These are phyloP conservation scores for Chalciporus piperatus DNA, from an alignment of 768 basidiomycete genomes.

Conservation along the genomic window DNA sequence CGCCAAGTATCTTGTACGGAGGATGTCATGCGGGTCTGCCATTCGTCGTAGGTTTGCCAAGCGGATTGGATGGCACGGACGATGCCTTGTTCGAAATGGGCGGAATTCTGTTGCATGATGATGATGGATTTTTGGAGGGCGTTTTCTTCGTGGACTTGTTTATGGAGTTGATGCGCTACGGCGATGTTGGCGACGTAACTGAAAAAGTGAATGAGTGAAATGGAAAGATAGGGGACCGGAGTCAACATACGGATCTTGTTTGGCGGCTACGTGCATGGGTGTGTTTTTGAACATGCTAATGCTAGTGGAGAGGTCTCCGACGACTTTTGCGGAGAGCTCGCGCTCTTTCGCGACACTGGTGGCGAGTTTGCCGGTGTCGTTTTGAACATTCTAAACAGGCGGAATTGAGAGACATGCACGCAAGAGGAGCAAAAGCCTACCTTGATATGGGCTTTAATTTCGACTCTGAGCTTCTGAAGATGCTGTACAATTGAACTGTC, in stretches of 20 bases:
- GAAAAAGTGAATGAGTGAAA: not conserved
- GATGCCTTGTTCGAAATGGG: conserved; percentile 95
- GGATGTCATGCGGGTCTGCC: conserved; percentile 77
- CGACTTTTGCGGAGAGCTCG: conserved; percentile 73
- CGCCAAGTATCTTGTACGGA: conserved; percentile 76
- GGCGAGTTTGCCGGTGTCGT: conserved; percentile 91
- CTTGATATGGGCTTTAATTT: conserved; percentile 98
- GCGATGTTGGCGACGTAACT: conserved; percentile 68
- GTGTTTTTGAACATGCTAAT: conserved; percentile 96
- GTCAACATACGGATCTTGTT: conserved; percentile 15
- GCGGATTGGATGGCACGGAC: conserved; percentile 94
- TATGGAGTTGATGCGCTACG: conserved; percentile 78
- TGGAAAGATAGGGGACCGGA: not conserved
- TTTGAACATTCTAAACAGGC: conserved; percentile 74
- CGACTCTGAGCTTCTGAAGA: conserved; percentile 87
- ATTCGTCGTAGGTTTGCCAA: conserved; percentile 96
- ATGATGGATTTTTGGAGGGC: conserved; percentile 95
- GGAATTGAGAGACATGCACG: not conserved
- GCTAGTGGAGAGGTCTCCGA: conserved; percentile 82
- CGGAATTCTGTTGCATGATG: conserved; percentile 97
- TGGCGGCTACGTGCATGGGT: conserved; percentile 78
- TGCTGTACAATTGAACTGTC: conserved; percentile 98
- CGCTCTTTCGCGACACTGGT: conserved; percentile 91
- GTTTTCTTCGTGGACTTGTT: conserved; percentile 97
- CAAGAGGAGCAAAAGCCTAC: conserved; percentile 33